A percentile compares a stretch with the other conserved stretches of the same genome.
Evolutionary conservation across 2,329 filamentous ascomycete species (phyloP).

Genomic region (Calonectria hawksworthii): DNA sequence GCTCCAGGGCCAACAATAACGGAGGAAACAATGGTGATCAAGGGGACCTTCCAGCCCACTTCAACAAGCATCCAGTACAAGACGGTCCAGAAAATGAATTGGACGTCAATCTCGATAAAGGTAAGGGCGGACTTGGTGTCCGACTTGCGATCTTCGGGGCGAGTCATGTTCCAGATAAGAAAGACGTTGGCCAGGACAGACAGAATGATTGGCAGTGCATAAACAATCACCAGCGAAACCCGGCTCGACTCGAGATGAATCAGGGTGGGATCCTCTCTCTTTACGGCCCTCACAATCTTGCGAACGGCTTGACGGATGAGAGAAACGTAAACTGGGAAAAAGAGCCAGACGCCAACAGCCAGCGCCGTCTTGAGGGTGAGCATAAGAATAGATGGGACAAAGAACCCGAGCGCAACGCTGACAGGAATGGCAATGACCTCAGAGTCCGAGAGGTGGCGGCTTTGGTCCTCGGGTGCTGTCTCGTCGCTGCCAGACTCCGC

Average conservation of each 20-base stretch:
- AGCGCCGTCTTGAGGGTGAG: slow-evolving; percentile 56
- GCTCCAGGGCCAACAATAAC: slow-evolving; percentile 55
- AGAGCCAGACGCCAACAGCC: slow-evolving; percentile 62
- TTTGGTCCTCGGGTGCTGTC: slow-evolving; percentile 32
- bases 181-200: slow-evolving; percentile 60
- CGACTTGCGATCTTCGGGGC: slow-evolving; percentile 60
- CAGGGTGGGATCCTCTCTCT: slow-evolving; percentile 45
- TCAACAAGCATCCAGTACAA: slow-evolving; percentile 69
- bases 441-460: slow-evolving; percentile 58
- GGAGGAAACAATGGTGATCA: slow-evolving; percentile 48
- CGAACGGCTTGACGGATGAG: slow-evolving; percentile 57
- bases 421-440: slow-evolving; percentile 71
- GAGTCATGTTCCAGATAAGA: slow-evolving; percentile 57
- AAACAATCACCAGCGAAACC: slow-evolving; percentile 56
- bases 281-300: slow-evolving; percentile 41
- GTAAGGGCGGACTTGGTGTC: slow-evolving; percentile 62
- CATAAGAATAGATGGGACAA: slow-evolving; percentile 62
- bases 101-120: slow-evolving; percentile 62
- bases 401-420: slow-evolving; percentile 62
- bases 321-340: slow-evolving; percentile 66
- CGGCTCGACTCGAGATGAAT: slow-evolving; percentile 61
- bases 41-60: slow-evolving; percentile 58
- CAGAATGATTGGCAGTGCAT: slow-evolving; percentile 59
- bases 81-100: slow-evolving; percentile 62
- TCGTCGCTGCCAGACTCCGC: slow-evolving; percentile 36